phyloP scores from a whole-genome alignment of 1,284 basidiomycete genomes.

The Sanghuangporus weigelae region DNA sequence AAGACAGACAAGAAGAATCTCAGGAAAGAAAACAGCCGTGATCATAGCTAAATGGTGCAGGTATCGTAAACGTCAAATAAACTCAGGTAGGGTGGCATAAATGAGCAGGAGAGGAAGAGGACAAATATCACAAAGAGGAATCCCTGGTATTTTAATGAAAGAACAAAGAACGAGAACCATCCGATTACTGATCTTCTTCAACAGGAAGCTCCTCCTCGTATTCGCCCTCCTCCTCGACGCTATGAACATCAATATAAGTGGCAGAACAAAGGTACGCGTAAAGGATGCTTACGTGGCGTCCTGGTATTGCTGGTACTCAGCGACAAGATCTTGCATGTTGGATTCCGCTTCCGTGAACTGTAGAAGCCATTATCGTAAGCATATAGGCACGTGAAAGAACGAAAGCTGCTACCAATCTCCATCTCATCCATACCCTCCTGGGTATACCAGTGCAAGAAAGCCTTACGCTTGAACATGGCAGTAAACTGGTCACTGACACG shows the following conservation, averaged over 20 bases:
- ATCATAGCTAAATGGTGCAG: conserved; percentile 2
- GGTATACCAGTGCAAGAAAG: conserved; percentile 99
- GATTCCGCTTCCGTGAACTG: conserved; percentile 93
- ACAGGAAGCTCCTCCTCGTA: conserved; percentile 32
- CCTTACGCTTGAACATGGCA: conserved; percentile 98
- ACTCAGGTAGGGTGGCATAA: background rate
- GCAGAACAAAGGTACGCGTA: background rate
- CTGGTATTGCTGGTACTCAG: conserved; percentile 96
- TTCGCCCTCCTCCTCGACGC: conserved; percentile 76
- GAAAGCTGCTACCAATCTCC: conserved; percentile 50
- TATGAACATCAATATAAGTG: conserved; percentile 25
- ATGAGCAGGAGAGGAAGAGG: background rate
- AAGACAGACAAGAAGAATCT: background rate
- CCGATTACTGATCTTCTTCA: conserved; percentile 13
- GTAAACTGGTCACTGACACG: conserved; percentile 97
- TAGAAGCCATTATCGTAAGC: conserved; percentile 18
- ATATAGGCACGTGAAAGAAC: background rate
- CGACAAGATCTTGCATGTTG: conserved; percentile 93
- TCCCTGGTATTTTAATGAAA: conserved; percentile 1
- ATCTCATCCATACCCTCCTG: conserved; percentile 99
- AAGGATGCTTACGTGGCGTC: conserved; percentile 72
- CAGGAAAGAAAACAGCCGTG: background rate
- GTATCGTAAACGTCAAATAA: conserved; percentile 13
- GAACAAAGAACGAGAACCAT: background rate
- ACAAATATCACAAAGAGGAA: background rate